A percentile compares a stretch with the other conserved stretches of the same genome.
Conservation (phyloP, 257 asterid genomes). For the Parsonsia alboflavescens region DNA sequence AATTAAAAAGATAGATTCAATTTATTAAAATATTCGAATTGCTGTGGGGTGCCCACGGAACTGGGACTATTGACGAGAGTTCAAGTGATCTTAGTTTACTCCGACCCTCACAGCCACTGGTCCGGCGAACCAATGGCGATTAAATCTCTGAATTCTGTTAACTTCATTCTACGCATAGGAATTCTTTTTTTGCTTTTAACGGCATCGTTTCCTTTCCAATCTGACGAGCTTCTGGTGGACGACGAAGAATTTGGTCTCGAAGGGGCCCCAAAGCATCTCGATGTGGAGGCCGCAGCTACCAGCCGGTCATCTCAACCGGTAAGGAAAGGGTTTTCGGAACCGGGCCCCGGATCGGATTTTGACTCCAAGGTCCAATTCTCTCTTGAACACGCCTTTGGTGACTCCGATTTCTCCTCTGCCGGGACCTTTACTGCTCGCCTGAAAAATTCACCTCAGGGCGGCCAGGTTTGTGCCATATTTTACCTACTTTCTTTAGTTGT, state of each 20-base stretch:
- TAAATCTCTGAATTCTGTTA: neutral
- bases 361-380: conserved; percentile 79
- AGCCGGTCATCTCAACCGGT: conserved; percentile 33
- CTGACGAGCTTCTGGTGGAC: conserved; percentile 82
- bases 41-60: no score
- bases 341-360: conserved; percentile 53
- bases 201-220: conserved; percentile 54
- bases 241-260: conserved; percentile 88
- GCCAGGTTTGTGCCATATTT: conserved; percentile 46
- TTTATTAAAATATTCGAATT: no score
- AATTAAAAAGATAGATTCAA: no score
- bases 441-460: conserved; percentile 67
- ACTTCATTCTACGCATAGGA: conserved; percentile 15
- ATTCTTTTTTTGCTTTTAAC: conserved; percentile 22
- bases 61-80: neutral
- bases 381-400: conserved; percentile 90
- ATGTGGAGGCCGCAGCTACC: conserved; percentile 19
- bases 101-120: neutral
- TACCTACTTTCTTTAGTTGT: neutral
- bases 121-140: conserved; percentile 24
- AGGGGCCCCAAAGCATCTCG: conserved; percentile 39
- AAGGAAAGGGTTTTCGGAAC: conserved; percentile 42
- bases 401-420: conserved; percentile 74
- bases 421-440: conserved; percentile 92
- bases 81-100: neutral